Evolutionary conservation across 2,329 filamentous ascomycete genomes (phyloP).

Genomic region (Diaporthe batatas): DNA sequence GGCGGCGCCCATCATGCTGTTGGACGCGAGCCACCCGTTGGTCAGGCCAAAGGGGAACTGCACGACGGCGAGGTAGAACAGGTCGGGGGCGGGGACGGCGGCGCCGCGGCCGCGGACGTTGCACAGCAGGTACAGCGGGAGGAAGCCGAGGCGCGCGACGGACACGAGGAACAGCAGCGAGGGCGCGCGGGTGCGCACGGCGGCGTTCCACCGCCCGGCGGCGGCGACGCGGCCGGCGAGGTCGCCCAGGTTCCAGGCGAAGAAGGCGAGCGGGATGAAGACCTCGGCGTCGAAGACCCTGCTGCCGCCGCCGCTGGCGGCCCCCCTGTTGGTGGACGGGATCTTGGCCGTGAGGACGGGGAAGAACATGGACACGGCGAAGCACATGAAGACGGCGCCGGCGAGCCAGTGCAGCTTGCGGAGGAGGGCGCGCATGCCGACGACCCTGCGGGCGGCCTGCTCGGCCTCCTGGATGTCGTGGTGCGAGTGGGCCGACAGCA

Average conservation of each 20-base stretch:
- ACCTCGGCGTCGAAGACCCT: constrained; percentile 76
- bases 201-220: constrained; percentile 64
- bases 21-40: constrained; percentile 89
- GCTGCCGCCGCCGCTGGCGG: constrained; percentile 38
- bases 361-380: constrained; percentile 88
- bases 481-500: constrained; percentile 57
- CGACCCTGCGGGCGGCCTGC: constrained; percentile 62
- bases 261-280: constrained; percentile 91
- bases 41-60: constrained; percentile 86
- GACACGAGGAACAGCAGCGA: constrained; percentile 76
- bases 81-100: constrained; percentile 80
- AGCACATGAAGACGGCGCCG: constrained; percentile 83
- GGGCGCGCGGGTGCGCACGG: constrained; percentile 70
- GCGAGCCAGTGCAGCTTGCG: constrained; percentile 84
- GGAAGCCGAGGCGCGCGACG: constrained; percentile 75
- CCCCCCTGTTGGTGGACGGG: constrained; percentile 55
- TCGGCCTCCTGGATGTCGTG: constrained; percentile 67
- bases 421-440: constrained; percentile 74
- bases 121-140: constrained; percentile 91
- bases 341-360: constrained; percentile 89
- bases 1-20: constrained; percentile 90
- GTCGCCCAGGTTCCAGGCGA: constrained; percentile 95
- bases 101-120: constrained; percentile 86
- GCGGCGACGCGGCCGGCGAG: constrained; percentile 81
- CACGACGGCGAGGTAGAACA: constrained; percentile 88